Conservation (phyloP, 352 stramenopile species). For the Phytopythium chamaehyphon region DNA sequence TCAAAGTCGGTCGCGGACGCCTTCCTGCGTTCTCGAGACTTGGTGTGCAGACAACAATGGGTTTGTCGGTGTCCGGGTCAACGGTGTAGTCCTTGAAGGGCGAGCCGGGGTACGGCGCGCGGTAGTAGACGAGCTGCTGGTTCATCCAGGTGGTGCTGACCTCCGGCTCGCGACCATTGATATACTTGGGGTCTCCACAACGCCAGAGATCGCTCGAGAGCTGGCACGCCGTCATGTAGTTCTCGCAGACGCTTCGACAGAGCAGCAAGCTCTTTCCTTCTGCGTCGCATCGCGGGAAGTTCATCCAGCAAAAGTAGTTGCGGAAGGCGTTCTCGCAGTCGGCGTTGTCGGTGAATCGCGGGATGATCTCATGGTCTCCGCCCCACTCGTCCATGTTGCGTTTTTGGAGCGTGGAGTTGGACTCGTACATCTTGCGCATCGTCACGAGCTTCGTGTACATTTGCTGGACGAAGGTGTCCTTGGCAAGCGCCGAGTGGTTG, state of each 20-base stretch:
- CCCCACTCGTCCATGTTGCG: constrained; percentile 72
- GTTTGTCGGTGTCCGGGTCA: constrained; percentile 63
- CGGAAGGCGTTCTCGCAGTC: constrained; percentile 90
- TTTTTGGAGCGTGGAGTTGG: constrained; percentile 52
- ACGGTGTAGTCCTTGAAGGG: constrained; percentile 77
- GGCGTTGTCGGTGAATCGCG: constrained; percentile 80
- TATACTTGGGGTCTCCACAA: constrained; percentile 72
- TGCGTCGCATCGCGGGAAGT: constrained; percentile 89
- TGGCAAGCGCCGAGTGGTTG: constrained; percentile 71
- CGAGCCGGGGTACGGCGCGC: constrained; percentile 70
- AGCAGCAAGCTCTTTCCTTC: constrained; percentile 76
- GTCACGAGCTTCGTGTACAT: constrained; percentile 60
- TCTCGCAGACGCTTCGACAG: constrained; percentile 89
- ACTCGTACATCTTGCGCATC: constrained; percentile 62
- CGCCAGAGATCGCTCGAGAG: constrained; percentile 83
- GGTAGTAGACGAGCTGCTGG: constrained; percentile 69
- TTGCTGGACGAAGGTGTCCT: constrained; percentile 65
- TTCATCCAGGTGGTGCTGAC: constrained; percentile 57
- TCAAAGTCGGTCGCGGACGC: too few species aligned
- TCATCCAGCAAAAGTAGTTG: constrained; percentile 90
- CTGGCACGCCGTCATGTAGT: constrained; percentile 87
- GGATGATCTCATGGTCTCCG: constrained; percentile 40
- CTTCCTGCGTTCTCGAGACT: constrained; percentile 62
- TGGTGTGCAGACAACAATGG: constrained; percentile 75
- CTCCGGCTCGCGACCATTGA: constrained; percentile 65